Evolutionary conservation across 2,329 filamentous ascomycete genomes (phyloP).

Genomic region (Diaporthe capsici): DNA sequence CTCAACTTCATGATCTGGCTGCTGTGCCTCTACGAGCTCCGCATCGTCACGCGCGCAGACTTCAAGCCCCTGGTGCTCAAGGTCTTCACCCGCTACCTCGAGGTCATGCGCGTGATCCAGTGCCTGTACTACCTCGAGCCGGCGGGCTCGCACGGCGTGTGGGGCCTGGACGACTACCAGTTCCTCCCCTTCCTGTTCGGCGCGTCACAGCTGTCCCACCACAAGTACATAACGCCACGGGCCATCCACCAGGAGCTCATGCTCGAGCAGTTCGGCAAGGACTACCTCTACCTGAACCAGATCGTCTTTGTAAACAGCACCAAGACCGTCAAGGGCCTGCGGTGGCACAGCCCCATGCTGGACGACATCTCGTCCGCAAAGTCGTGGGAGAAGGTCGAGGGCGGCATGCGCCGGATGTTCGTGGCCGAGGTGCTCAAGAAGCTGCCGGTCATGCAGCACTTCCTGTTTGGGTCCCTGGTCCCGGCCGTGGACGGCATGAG

Average conservation of each 20-base stretch:
- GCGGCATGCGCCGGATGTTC: constrained; percentile 97
- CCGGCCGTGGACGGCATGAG: constrained; percentile 88
- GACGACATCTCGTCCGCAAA: constrained; percentile 95
- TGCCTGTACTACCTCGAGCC: constrained; percentile 96
- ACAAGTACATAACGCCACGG: constrained; percentile 83
- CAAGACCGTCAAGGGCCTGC: constrained; percentile 92
- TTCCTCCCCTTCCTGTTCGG: constrained; percentile 97
- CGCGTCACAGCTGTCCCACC: constrained; percentile 88
- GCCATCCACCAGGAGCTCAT: constrained; percentile 90
- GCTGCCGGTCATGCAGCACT: constrained; percentile 98
- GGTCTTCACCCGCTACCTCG: constrained; percentile 86
- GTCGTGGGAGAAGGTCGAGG: constrained; percentile 92
- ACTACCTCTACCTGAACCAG: constrained; percentile 93
- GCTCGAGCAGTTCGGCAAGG: constrained; percentile 85
- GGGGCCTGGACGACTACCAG: constrained; percentile 97
- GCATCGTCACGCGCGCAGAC: constrained; percentile 72
- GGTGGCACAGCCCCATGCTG: constrained; percentile 98
- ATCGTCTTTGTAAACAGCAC: constrained; percentile 95
- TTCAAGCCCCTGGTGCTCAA: constrained; percentile 82
- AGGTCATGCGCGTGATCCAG: constrained; percentile 89
- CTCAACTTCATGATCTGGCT: constrained; percentile 98
- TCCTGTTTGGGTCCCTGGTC: constrained; percentile 89
- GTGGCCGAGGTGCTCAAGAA: constrained; percentile 92
- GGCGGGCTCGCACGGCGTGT: constrained; percentile 96
- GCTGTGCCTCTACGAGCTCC: constrained; percentile 89